Evolutionary conservation across 148 eudicot genomes (phyloP), one percentile per base, ranked within the genome.

Genomic region (Limonium bicolor): DNA sequence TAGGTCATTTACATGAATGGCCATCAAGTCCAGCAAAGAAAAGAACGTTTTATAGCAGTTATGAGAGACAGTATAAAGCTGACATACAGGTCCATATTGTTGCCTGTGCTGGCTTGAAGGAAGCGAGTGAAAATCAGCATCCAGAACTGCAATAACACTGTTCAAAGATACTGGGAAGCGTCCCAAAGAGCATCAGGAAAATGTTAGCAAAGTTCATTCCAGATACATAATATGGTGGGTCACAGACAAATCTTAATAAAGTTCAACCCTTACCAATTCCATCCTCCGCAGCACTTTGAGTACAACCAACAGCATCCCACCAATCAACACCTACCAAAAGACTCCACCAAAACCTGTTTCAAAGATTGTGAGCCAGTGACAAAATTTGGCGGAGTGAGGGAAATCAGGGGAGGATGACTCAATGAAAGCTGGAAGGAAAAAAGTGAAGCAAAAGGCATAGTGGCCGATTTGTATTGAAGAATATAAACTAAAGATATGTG

Each of bases 241-340:
- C 12, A n/a, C n/a, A n/a, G n/a, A n/a, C n/a, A n/a, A n/a, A n/a
- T n/a, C n/a, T n/a, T n/a, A n/a, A n/a, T n/a, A n/a, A n/a, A n/a
- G n/a, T n/a, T 56, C 48, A 23, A 17, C 30, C 10, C 74, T 61
- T 73, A 90, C 97, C 95, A 57, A 90, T 84, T 36, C 93, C 95
- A 67, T 90, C 97, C 71, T 90, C 97, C 22, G 97, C 94, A 41
- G 97, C 97, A 77, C 97, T 90, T 60, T 90, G 97, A 14, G 97
- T 90, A 65, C 97, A 90, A 52, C 95, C 97, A 72, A 90, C 93
- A 40, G 97, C 97, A 84, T 90, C 97, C 97, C 97, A 90, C 97
- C 97, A 90, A 68, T 90, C 97, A 68, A 84, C 93, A 63, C 95
- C 97, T 25, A 90, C 97, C 77, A 90, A 60, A 47, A 90, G 79